These are phyloP conservation scores for Tephrocybe sp. DNA, from an alignment of 768 basidiomycete species.

Conservation along the genomic window DNA sequence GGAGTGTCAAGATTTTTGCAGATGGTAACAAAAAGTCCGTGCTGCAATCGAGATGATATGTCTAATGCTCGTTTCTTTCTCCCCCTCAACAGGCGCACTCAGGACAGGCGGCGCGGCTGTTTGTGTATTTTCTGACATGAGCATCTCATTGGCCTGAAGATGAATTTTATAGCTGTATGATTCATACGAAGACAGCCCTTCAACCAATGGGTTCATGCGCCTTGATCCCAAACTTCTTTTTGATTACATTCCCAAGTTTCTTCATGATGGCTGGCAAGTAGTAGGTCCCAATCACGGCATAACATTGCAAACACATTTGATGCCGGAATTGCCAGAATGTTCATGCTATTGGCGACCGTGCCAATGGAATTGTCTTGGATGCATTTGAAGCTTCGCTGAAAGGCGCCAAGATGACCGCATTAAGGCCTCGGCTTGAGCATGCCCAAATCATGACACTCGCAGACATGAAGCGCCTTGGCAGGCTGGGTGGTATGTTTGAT, in stretches of 20 bases:
- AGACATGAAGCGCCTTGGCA: constrained; percentile 77
- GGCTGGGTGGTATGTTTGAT: constrained; percentile 65
- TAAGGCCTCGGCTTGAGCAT: constrained; percentile 85
- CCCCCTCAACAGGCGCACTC: constrained; percentile 61
- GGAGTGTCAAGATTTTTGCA: constrained; percentile 80
- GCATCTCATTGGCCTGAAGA: too few species aligned
- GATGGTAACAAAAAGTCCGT: constrained; percentile 46
- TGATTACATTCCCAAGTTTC: constrained; percentile 64
- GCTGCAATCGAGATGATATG: constrained; percentile 1
- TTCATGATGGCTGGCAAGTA: constrained; percentile 88
- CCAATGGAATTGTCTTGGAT: constrained; percentile 81
- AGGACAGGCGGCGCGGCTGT: constrained; percentile 91
- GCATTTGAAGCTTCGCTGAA: constrained; percentile 73
- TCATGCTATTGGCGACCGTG: constrained; percentile 85
- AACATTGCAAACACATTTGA: not conserved
- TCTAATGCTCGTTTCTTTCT: constrained; percentile 1
- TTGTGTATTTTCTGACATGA: constrained; percentile 15
- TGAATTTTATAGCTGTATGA: constrained; percentile 60
- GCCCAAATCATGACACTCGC: constrained; percentile 80
- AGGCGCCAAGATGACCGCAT: constrained; percentile 58
- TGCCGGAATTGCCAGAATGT: constrained; percentile 64
- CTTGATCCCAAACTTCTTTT: constrained; percentile 60
- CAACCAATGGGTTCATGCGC: constrained; percentile 78
- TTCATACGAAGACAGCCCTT: constrained; percentile 79
- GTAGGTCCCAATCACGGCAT: constrained; percentile 56